A percentile compares a stretch with the other conserved stretches of the same genome.
Conservation (phyloP, 1,139 yeast species). For the Candida glucosophila region DNA sequence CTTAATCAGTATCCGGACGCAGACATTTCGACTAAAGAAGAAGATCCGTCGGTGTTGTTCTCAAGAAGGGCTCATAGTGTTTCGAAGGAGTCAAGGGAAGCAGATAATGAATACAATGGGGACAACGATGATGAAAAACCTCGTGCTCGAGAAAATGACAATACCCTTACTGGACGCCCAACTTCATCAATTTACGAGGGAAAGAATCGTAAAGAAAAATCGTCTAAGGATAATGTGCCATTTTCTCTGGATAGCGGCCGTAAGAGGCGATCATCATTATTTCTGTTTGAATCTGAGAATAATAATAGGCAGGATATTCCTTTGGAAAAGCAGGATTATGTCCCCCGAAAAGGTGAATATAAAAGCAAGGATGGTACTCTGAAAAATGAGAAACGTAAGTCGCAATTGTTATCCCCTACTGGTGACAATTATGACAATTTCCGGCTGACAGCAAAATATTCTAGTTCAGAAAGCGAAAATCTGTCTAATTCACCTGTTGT, state of each 20-base stretch:
- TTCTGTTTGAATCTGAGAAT: constrained; percentile 31
- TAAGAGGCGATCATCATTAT: constrained; percentile 38
- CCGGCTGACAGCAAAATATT: too few species aligned
- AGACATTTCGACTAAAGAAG: constrained; percentile 17
- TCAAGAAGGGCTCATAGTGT: too few species aligned
- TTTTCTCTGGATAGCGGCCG: constrained; percentile 16
- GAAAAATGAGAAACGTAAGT: too few species aligned
- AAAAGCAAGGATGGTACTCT: too few species aligned
- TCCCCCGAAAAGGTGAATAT: too few species aligned
- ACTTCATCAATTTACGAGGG: constrained; percentile 38
- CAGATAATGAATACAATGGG: too few species aligned
- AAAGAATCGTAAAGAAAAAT: constrained; percentile 20
- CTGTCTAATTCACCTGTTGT: constrained; percentile 7
- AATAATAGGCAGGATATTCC: constrained; percentile 5
- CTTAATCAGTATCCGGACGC: constrained; percentile 49
- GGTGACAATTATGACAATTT: too few species aligned
- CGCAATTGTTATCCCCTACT: constrained; percentile 5
- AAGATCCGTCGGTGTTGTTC: constrained; percentile 1
- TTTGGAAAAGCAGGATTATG: too few species aligned
- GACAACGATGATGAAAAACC: too few species aligned
- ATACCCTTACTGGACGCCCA: constrained; percentile 30
- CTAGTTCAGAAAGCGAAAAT: too few species aligned
- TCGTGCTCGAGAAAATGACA: too few species aligned
- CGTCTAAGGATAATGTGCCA: constrained; percentile 21
- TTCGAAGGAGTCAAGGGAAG: too few species aligned